Evolutionary conservation across 1,139 yeast genomes (phyloP).

Genomic region (Pneumocystis sp.): DNA sequence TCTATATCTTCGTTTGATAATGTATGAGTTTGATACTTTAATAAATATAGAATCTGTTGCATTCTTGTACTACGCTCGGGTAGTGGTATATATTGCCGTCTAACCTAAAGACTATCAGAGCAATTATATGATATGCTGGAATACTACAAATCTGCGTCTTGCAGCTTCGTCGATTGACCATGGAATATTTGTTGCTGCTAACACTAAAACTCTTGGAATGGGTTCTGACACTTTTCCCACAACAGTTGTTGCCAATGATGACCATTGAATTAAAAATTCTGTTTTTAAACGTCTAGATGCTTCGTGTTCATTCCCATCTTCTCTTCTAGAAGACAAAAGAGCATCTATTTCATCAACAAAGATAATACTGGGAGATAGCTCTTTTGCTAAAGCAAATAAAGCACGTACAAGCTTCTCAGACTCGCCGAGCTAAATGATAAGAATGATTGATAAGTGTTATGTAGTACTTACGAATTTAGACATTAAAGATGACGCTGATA

Average conservation of each 20-base stretch:
- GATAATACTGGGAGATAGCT: constrained; percentile 80
- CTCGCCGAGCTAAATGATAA: constrained; percentile 47
- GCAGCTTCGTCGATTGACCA: constrained; percentile 99
- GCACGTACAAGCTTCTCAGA: constrained; percentile 89
- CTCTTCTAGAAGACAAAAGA: constrained; percentile 64
- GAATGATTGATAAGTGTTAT: not conserved
- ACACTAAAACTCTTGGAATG: constrained; percentile 63
- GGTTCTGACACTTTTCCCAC: constrained; percentile 55
- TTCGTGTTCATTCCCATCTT: constrained; percentile 67
- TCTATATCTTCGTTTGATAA: constrained; percentile 49
- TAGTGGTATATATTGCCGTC: constrained; percentile 85
- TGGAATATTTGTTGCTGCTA: constrained; percentile 93
- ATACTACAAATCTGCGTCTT: constrained; percentile 53
- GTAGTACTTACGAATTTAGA: constrained; percentile 42
- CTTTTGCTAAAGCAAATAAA: constrained; percentile 68
- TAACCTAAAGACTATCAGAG: constrained; percentile 27
- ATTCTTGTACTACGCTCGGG: constrained; percentile 77
- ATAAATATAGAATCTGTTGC: constrained; percentile 54
- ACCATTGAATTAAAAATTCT: constrained; percentile 93
- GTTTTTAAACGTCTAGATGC: constrained; percentile 83
- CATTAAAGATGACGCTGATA: constrained; percentile 81
- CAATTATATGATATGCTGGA: not conserved
- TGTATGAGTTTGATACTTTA: constrained; percentile 58
- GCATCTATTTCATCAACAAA: constrained; percentile 96
- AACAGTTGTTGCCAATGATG: constrained; percentile 83